Base-by-base conservation (phyloP, 1,139 yeast species). In the Yamadazyma buinensis region DNA sequence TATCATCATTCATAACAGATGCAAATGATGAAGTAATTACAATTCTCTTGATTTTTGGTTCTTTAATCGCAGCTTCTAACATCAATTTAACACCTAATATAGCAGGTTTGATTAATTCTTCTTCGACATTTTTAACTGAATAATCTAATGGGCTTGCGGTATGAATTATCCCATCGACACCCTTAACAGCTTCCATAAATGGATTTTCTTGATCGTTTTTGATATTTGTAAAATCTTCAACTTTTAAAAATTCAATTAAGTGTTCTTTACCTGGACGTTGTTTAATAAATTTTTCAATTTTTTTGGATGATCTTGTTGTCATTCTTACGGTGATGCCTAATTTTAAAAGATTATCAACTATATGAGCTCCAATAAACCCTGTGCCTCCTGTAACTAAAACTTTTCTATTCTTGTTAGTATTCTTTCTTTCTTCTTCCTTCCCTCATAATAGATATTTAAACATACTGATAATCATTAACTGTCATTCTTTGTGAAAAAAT, bases 331-430 rank as follows among this genome's bases (percentile, higher is more conserved):
- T 23, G 35, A 57, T 55, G 7, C 51, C 55, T 15, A 49, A 39
- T 7, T 39, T 45, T 23, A 62, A 42, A 22, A 62, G 47, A 32
- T 47, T 48, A 35, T 55, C 54, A 26, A 61, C 50, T 6, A 61
- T 46, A 40, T 64, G 67, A 34, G 61, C 67, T 9, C 79, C 81
- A 37, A 76, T 67, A 45, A 62, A 76, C n/a, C 82, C 80, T 5
- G 76, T 67, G 7, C 75, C 79, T 1, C 82, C 82, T 1, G 81
- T 67, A 15, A 77, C 69, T 14, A 75, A 61, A 15, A 74, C 57
- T 36, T 50, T 41, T 23, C 52, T 49, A 20, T 22, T 22, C 14
- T 29, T 24, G n/a, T 23, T 27, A 19, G 21, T 18, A 23, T 19
- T 12, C 20, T 8, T 12, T 18, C 17, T 8, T 15, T 18, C 7